A percentile compares a stretch with the other conserved stretches of the same genome.
phyloP scores from a whole-genome alignment of 148 eudicot genomes.

The Heliamphora exappendiculata region DNA sequence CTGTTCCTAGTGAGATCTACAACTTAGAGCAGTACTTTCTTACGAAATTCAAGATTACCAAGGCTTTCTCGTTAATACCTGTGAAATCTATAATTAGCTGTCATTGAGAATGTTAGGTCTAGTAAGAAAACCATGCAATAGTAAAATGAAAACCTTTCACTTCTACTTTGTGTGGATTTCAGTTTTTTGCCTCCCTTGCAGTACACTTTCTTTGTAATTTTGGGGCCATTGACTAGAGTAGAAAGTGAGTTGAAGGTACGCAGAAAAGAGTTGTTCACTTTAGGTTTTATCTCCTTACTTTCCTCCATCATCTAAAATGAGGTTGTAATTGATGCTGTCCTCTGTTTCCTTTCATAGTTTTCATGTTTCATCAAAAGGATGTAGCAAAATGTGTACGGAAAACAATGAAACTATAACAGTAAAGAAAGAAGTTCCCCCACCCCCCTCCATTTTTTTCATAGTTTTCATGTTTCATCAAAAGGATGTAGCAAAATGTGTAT shows the following conservation, averaged over 20 bases:
- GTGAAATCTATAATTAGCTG: neutral
- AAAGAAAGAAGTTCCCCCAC: too few species aligned
- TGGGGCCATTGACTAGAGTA: neutral
- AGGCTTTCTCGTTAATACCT: neutral
- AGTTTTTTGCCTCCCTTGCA: neutral
- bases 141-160: neutral
- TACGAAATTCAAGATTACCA: neutral
- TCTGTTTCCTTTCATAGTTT: neutral
- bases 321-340: neutral
- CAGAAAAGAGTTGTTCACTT: neutral
- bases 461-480: neutral
- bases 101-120: neutral
- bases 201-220: neutral
- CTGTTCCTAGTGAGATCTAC: neutral
- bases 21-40: neutral
- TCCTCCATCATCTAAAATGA: neutral
- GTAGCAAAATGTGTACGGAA: neutral
- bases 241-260: neutral
- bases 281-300: neutral
- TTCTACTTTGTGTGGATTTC: neutral
- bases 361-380: neutral
- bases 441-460: too few species aligned
- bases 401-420: neutral
- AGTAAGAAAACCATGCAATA: neutral
- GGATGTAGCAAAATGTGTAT: neutral